Evolutionary conservation across 2,329 filamentous ascomycete genomes (phyloP).

Genomic region (Diaporthe caulivora): DNA sequence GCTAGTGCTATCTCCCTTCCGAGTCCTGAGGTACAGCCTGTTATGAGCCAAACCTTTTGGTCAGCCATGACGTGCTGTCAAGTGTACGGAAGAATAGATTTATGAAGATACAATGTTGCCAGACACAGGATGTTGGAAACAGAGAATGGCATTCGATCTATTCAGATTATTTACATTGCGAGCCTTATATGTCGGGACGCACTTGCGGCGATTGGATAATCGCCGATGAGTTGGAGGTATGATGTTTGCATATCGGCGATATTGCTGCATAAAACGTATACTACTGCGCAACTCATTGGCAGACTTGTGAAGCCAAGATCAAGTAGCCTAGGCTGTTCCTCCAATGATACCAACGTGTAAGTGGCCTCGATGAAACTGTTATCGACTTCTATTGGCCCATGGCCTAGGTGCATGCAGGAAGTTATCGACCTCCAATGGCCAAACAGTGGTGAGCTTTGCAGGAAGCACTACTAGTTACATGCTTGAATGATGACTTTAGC

Average conservation of each 20-base stretch:
- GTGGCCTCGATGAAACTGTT: neutral
- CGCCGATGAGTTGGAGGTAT: neutral
- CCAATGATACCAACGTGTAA: neutral
- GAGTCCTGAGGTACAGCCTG: constrained; percentile 18
- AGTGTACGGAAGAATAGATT: neutral
- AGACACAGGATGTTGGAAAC: neutral
- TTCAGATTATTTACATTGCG: neutral
- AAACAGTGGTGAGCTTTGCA: neutral
- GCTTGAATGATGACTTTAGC: too few relatives aligned
- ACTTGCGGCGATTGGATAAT: neutral
- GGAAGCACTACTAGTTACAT: neutral
- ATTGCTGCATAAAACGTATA: neutral
- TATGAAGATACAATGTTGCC: too few relatives aligned
- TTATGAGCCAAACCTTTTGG: constrained; percentile 10
- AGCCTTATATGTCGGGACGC: neutral
- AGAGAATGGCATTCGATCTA: neutral
- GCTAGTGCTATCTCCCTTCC: neutral
- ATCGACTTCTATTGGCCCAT: neutral
- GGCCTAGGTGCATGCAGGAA: neutral
- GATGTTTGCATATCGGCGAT: neutral
- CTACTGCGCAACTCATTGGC: neutral
- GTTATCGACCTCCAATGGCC: neutral
- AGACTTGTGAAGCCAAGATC: neutral
- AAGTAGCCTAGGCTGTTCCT: neutral
- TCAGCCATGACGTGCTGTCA: neutral